Evolutionary conservation across 305 asterid genomes (phyloP), one percentile per base, ranked within the genome.

Genomic region (Fraxinus sp.): DNA sequence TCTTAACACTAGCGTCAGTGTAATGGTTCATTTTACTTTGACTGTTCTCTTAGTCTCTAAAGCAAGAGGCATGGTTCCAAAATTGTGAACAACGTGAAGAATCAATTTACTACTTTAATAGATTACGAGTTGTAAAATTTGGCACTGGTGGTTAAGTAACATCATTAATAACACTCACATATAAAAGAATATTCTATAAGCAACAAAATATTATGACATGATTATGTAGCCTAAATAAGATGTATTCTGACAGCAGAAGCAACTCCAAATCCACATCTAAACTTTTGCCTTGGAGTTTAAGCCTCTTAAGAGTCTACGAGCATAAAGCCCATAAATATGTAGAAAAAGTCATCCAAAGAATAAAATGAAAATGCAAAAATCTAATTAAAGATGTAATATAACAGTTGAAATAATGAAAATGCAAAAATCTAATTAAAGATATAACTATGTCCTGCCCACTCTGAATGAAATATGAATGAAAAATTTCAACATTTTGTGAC

Each of bases 31-130:
- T 77, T 28, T 24, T 73, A 68, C 79, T 57, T 81, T 18, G 72
- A 52, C 79, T 59, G 57, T 66, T 76, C 84, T 82, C 43, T 80
- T 37, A 2, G 37, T 62, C 66, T 74, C 39, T 39, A 77, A 26
- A 22, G 66, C 18, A 26, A 66, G 57, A 59, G 68, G 74, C 79
- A 57, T 70, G 74, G 55, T 73, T 85, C 78, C 64, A 13, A 2
- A 80, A 41, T 64, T 52, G 22, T 64, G 55, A 72, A 74, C 75
- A 55, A 18, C 18, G 46, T 36, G 32, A 18, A 57, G 77, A 39
- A 7, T 74, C 26, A 33, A 33, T 64, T 41, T 49, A 72, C 26
- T 79, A 36, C n/a, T 9, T 75, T 70, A 6, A 74, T 32, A 57
- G 36, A 33, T 77, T 59, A 28, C 11, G 9, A 22, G 9, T 39